Evolutionary conservation across 805 yeast genomes (phyloP).

Genomic region (Saccharomycopsis fodiens): DNA sequence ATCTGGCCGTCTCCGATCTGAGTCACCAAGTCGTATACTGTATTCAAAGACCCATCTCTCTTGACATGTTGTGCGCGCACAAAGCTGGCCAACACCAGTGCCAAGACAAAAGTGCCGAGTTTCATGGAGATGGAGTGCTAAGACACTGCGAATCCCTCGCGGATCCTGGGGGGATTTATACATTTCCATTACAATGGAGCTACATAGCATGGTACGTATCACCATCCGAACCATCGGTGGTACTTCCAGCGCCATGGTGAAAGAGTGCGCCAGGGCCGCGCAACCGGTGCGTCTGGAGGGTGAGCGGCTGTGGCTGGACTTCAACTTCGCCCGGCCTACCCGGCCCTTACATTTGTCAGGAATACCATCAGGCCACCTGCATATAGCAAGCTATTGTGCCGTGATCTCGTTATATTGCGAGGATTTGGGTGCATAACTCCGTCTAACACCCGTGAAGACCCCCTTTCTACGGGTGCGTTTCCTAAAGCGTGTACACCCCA

Average conservation of each 20-base stretch:
- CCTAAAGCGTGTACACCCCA: no score
- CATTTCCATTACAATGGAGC: no score
- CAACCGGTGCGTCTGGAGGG: background rate
- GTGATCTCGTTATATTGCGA: no score
- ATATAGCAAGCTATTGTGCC: no score
- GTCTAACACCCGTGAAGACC: no score
- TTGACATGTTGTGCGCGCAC: no score
- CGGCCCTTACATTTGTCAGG: background rate
- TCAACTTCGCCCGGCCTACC: background rate
- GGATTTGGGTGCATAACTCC: no score
- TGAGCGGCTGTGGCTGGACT: background rate
- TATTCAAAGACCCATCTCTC: background rate
- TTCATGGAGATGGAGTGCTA: no score
- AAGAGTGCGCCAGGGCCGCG: background rate
- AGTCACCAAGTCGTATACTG: background rate
- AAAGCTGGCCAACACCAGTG: background rate
- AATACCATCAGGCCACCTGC: background rate
- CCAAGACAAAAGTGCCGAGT: background rate
- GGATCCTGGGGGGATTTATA: no score
- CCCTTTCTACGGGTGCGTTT: no score
- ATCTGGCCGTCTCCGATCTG: slow-evolving; percentile 7
- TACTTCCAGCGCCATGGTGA: background rate
- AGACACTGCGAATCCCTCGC: no score
- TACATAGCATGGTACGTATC: no score
- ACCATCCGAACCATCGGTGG: background rate